Base-by-base conservation (phyloP, 192 early-diverging fungal genomes). In the Mycoemilia scoparia region DNA sequence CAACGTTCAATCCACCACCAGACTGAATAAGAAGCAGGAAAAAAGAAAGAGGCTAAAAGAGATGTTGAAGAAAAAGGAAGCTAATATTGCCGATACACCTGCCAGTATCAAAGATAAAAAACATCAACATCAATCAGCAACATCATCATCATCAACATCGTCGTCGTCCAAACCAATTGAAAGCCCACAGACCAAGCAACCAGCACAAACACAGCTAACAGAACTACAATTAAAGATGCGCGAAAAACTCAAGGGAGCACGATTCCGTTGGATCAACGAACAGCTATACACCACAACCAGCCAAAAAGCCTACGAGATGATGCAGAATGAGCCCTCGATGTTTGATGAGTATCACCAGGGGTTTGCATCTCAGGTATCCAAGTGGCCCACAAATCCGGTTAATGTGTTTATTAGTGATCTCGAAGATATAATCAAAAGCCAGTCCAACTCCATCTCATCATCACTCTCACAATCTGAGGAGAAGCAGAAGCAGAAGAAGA, bases 321-420 rank as follows among this genome's bases (percentile, higher is more conserved):
- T 96, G 41, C 69, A 73, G 40, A 55, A 77, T 25, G 73, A 87
- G 24, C 87, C 88, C 0, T 75, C 79, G 36, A 55, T 85, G n/a
- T 98, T 95, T 67, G 76, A 82, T 22, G 79, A 88, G 63, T 98
- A 98, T 44, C 93, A 98, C 53, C 65, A 72, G 41, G 93, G 93
- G 0, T 98, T 96, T 70, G 69, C 81, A 6, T 67, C 76, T 10
- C 90, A 89, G 46, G 88, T 87, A 7, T 73, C 85, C 42, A 58
- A 64, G 13, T 98, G 93, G 93, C 90, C 90, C 1, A 63, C 64
- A 14, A 98, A 98, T 48, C 93, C 93, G 1, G 77, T 96, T 1
- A 84, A 96, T 45, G 49, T 81, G 4, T 75, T 86, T 40, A 78
- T 90, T 41, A 40, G 59, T 1, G 52, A 79, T 35, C 49, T 97